Evolutionary conservation across 306 rosid species (phyloP).

Genomic region (Sindora glabra): DNA sequence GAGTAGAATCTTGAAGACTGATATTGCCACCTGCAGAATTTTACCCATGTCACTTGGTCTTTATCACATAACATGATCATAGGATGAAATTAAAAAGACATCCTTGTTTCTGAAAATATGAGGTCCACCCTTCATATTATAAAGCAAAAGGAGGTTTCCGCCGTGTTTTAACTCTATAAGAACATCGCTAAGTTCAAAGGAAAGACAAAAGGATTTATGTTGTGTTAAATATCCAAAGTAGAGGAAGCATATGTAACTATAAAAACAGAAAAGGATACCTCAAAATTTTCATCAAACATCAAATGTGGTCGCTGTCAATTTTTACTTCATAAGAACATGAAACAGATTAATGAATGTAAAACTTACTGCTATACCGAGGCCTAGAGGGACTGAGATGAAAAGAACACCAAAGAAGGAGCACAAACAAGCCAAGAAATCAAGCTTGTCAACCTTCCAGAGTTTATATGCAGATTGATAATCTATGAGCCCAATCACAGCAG

Average conservation of each 20-base stretch:
- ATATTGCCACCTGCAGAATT: constrained; percentile 70
- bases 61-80: neutral
- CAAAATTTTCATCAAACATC: too few relatives aligned
- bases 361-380: constrained; percentile 88
- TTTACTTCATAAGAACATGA: neutral
- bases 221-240: too few relatives aligned
- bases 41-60: neutral
- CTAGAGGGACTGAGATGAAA: constrained; percentile 86
- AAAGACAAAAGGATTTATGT: too few relatives aligned
- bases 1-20: constrained; percentile 87
- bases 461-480: constrained; percentile 64
- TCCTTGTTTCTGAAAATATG: too few relatives aligned
- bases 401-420: constrained; percentile 90
- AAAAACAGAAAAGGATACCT: too few relatives aligned
- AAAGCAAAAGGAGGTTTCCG: too few relatives aligned
- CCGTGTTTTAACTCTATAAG: too few relatives aligned
- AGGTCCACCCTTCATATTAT: too few relatives aligned
- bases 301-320: too few relatives aligned
- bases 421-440: constrained; percentile 80
- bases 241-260: too few relatives aligned
- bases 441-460: constrained; percentile 93
- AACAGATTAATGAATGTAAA: neutral
- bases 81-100: neutral
- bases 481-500: constrained; percentile 82
- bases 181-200: too few relatives aligned